phyloP scores from a whole-genome alignment of 2,329 filamentous ascomycete species.

The Chrysoporthe puriensis region DNA sequence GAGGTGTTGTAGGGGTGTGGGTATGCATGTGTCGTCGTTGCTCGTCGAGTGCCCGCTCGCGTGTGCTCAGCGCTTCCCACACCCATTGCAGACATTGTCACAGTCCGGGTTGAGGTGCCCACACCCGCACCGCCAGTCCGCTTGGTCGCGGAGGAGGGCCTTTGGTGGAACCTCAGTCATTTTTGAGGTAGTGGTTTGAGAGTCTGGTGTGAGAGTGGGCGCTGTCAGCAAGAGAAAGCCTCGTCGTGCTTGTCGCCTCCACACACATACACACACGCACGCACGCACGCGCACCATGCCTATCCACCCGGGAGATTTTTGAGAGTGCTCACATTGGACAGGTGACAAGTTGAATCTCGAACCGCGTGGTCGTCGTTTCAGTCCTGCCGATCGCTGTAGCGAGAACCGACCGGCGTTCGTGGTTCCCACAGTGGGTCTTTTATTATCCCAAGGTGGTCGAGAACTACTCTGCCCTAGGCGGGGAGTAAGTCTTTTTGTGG shows the following conservation, averaged over 20 bases:
- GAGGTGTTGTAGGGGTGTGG: neutral
- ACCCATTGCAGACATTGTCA: conserved; percentile 24
- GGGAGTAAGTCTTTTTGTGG: neutral
- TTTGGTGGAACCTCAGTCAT: conserved; percentile 26
- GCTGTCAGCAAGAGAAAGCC: conserved; percentile 8
- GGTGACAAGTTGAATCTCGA: neutral
- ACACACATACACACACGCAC: neutral
- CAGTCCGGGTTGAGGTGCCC: conserved; percentile 27
- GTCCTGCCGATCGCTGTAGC: conserved; percentile 1
- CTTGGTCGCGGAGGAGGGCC: conserved; percentile 24
- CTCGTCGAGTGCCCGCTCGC: conserved; percentile 1
- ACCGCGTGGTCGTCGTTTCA: conserved; percentile 1
- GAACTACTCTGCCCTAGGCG: no score
- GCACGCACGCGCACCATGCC: neutral
- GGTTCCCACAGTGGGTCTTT: conserved; percentile 4
- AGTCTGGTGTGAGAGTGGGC: neutral
- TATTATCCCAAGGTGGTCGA: neutral
- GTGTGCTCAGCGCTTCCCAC: conserved; percentile 21
- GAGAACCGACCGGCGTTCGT: neutral
- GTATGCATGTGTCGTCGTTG: neutral
- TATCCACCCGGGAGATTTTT: neutral
- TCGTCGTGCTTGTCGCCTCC: neutral
- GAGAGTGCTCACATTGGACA: neutral
- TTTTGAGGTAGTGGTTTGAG: neutral
- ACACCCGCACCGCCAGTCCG: conserved; percentile 25